These are phyloP conservation scores for Pilasporangium apinafurcum DNA, from an alignment of 352 stramenopile genomes.

Conservation along the genomic window DNA sequence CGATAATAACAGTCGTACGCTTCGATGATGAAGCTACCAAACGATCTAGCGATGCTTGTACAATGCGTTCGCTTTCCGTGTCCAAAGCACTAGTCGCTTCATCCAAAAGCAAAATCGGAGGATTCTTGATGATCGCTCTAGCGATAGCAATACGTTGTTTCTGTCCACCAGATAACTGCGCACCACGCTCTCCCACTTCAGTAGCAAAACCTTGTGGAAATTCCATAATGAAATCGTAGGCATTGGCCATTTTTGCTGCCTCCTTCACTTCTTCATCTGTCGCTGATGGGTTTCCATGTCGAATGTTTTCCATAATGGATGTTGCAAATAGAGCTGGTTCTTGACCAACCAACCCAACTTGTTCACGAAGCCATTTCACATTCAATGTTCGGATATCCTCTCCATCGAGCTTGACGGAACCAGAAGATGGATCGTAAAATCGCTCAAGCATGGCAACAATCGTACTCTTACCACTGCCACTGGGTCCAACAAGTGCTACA, in stretches of 20 bases:
- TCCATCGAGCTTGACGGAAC: constrained; percentile 31
- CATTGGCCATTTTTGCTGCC: constrained; percentile 60
- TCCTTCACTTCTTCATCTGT: constrained; percentile 45
- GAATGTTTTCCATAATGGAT: constrained; percentile 74
- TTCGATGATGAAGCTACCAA: constrained; percentile 19
- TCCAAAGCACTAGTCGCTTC: too few species aligned
- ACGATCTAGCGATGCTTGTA: constrained; percentile 71
- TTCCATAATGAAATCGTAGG: constrained; percentile 87
- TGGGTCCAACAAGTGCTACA: constrained; percentile 50
- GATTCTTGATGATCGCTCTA: too few species aligned
- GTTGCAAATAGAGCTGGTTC: constrained; percentile 24
- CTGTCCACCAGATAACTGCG: too few species aligned
- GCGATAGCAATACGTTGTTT: too few species aligned
- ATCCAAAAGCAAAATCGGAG: too few species aligned
- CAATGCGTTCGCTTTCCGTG: constrained; percentile 70
- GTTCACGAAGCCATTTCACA: constrained; percentile 69
- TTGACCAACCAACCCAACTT: constrained; percentile 90
- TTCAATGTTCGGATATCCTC: constrained; percentile 56
- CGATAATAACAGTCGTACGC: constrained; percentile 24
- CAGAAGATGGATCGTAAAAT: constrained; percentile 78
- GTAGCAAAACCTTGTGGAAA: constrained; percentile 90
- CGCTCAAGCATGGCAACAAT: constrained; percentile 81
- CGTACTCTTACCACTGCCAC: too few species aligned
- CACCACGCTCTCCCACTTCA: constrained; percentile 79
- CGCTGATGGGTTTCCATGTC: constrained; percentile 55